These are phyloP conservation scores for Fraxinus floribunda DNA, from an alignment of 305 asterid genomes.

Conservation along the genomic window DNA sequence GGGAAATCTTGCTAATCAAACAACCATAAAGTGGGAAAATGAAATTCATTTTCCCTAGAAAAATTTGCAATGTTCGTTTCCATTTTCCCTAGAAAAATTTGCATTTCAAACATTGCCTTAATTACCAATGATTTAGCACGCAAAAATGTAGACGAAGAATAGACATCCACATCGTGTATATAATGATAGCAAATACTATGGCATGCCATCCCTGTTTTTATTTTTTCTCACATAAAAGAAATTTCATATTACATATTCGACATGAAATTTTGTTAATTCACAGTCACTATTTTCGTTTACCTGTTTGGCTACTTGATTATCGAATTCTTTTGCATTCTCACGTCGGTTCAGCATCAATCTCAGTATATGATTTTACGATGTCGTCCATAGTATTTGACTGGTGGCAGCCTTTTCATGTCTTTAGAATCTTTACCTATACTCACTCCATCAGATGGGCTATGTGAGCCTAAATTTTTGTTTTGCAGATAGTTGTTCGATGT, in stretches of 20 bases:
- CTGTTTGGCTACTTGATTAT: background rate
- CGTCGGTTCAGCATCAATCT: background rate
- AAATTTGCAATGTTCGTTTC: too few species aligned
- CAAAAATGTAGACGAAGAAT: background rate
- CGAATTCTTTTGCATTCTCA: background rate
- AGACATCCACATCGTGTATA: conserved; percentile 16
- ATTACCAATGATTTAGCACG: conserved; percentile 19
- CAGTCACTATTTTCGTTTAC: background rate
- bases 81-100: too few species aligned
- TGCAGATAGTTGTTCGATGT: background rate
- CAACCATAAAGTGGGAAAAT: too few species aligned
- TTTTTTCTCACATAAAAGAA: background rate
- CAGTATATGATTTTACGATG: background rate
- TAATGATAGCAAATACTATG: conserved; percentile 30
- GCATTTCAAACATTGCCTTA: background rate
- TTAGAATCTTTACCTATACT: background rate
- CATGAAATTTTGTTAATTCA: background rate
- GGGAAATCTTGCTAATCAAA: too few species aligned
- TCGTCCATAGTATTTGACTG: background rate
- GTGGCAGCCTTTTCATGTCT: background rate
- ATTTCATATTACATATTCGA: background rate
- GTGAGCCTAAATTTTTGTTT: background rate
- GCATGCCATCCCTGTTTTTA: conserved; percentile 27
- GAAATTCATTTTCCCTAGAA: too few species aligned
- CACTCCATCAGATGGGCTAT: background rate